These are phyloP conservation scores for Sphaerostilbella broomeana DNA, from an alignment of 2,329 filamentous ascomycete species.

Conservation along the genomic window DNA sequence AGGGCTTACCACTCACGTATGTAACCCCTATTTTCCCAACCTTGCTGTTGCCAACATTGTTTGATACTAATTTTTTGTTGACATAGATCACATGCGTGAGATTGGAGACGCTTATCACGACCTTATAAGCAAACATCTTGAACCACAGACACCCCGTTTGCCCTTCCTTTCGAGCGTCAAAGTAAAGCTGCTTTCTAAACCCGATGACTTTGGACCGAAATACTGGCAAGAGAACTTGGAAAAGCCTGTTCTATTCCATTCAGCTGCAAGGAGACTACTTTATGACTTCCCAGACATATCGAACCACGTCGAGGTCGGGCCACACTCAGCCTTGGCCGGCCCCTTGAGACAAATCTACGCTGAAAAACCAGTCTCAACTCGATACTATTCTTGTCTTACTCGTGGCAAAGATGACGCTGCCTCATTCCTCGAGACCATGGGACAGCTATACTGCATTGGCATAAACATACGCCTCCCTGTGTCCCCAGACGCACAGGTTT, in stretches of 20 bases:
- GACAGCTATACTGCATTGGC: conserved; percentile 11
- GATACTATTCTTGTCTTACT: conserved; percentile 11
- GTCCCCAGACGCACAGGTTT: conserved; percentile 8
- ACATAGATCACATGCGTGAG: conserved; percentile 15
- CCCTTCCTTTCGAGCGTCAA: conserved; percentile 10
- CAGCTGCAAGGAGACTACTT: neutral
- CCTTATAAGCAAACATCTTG: neutral
- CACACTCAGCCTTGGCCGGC: conserved; percentile 18
- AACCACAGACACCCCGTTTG: neutral
- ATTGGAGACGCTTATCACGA: neutral
- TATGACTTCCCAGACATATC: neutral
- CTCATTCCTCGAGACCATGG: conserved; percentile 9
- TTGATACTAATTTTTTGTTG: too few species aligned
- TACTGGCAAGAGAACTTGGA: neutral
- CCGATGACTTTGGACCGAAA: neutral
- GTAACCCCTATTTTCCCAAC: too few species aligned
- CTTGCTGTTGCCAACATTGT: too few species aligned
- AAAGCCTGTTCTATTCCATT: neutral
- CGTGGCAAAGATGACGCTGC: conserved; percentile 7
- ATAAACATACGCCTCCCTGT: conserved; percentile 5
- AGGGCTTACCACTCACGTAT: conserved; percentile 26
- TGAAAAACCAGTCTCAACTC: neutral
- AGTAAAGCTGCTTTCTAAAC: neutral
- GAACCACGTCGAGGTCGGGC: conserved; percentile 19
- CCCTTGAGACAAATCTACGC: conserved; percentile 17